These are phyloP conservation scores for Schizopora paradoxa DNA, from an alignment of 1,284 basidiomycete genomes.

Conservation along the genomic window DNA sequence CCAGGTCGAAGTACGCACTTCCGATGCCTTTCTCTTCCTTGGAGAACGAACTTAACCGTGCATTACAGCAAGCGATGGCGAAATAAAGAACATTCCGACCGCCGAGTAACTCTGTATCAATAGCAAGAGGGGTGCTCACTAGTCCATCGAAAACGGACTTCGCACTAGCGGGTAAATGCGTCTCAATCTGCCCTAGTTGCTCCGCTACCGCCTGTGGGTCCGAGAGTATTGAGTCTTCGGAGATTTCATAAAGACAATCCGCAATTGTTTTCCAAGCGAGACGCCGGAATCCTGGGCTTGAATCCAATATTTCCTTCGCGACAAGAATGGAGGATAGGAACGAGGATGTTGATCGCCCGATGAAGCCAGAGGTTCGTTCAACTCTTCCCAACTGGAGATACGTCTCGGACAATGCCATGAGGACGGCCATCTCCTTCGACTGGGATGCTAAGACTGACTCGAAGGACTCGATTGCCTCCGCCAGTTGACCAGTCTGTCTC, in stretches of 20 bases:
- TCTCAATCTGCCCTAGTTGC: conserved; percentile 31
- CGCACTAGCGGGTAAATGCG: conserved; percentile 32
- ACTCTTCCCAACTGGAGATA: conserved; percentile 67
- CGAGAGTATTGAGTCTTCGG: conserved; percentile 38
- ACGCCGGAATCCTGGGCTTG: conserved; percentile 57
- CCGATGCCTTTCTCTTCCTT: conserved; percentile 52
- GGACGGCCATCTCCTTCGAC: conserved; percentile 66
- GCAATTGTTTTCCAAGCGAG: conserved; percentile 85
- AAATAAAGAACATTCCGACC: conserved; percentile 44
- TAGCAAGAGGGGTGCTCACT: conserved; percentile 31
- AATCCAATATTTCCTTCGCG: conserved; percentile 50
- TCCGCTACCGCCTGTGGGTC: conserved; percentile 36
- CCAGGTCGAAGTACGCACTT: conserved; percentile 77
- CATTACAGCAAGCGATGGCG: conserved; percentile 68
- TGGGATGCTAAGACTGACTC: conserved; percentile 50
- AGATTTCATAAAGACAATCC: conserved; percentile 72
- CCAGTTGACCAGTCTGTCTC: conserved; percentile 71
- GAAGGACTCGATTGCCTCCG: conserved; percentile 71
- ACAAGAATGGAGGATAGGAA: conserved; percentile 57
- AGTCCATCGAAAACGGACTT: no score
- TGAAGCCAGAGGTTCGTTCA: conserved; percentile 67
- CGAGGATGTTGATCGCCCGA: conserved; percentile 68
- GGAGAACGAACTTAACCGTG: conserved; percentile 65
- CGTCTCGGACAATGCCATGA: conserved; percentile 71
- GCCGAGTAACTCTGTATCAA: conserved; percentile 26